Base-by-base conservation (phyloP, 2,329 filamentous ascomycete genomes). In the Drechslerella dactyloides region DNA sequence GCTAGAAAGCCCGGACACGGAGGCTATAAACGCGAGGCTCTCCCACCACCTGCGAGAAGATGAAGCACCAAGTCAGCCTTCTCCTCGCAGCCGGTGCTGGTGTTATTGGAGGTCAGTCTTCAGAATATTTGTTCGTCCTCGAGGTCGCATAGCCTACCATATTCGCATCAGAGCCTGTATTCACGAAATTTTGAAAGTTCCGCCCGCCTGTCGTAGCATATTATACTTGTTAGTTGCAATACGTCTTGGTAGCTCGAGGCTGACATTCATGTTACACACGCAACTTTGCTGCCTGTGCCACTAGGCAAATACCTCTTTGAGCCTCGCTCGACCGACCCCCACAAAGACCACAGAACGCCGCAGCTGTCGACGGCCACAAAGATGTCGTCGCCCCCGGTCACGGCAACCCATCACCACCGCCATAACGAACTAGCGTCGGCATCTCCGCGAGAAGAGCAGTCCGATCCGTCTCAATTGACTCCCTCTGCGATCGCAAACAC, bases 301-400 rank as follows among this genome's bases (percentile, higher is more conserved):
- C 46, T 23, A 72, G 68, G 68, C 52, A 72, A 72, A 72, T 72
- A 65, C 24, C 40, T 65, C 17, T 72, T 72, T 23, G 68, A 72
- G 21, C 68, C 66, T 17, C 59, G 52, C 46, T n/a, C 63, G 11
- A 7, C 57, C n/a, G 59, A 61, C 27, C 55, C 27, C 27, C 27
- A 33, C 27, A 33, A 65, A 46, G 64, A 72, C 48, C 17, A 59
- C 19, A 70, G 59, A 17, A 51, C 40, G 4, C 23, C 37, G 33
- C 24, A 33, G 4, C 27, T 52, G n/a, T 15, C 57, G 10, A n/a
- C n/a, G n/a, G n/a, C 56, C 8, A 27, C 42, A 7, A 57, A 7
- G 19, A 63, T 61, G 54, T 44, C 66, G 23, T 24, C 40, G n/a
- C 21, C 66, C 21, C n/a, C 40, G 5, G 27, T 24, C 10, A 54